These are phyloP conservation scores for Fusarium tupiense DNA, from an alignment of 2,329 filamentous ascomycete species.

Conservation along the genomic window DNA sequence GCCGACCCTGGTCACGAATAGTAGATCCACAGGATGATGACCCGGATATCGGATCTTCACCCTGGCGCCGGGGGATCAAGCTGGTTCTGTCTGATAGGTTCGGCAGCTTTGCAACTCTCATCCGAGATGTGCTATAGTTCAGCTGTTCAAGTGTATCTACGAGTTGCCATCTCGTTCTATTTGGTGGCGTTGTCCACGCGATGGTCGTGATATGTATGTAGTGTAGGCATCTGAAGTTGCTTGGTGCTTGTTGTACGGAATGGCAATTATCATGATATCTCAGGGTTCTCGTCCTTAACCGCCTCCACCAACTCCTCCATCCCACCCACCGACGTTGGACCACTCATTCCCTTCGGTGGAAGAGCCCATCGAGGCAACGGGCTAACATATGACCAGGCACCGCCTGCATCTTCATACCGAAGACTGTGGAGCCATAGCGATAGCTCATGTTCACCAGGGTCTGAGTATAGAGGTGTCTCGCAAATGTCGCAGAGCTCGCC, in stretches of 20 bases:
- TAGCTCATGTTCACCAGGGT: conserved; percentile 89
- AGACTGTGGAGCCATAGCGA: conserved; percentile 94
- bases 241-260: conserved; percentile 28
- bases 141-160: conserved; percentile 22
- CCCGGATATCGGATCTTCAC: conserved; percentile 10
- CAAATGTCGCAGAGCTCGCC: conserved; percentile 84
- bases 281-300: conserved; percentile 57
- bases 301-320: conserved; percentile 69
- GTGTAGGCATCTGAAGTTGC: conserved; percentile 11
- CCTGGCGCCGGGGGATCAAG: not conserved
- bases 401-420: conserved; percentile 84
- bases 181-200: conserved; percentile 23
- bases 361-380: conserved; percentile 87
- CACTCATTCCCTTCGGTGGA: conserved; percentile 76
- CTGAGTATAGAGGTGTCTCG: conserved; percentile 89
- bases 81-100: conserved; percentile 9
- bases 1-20: conserved; percentile 6
- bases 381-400: conserved; percentile 88
- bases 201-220: conserved; percentile 9
- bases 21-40: conserved; percentile 19
- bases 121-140: conserved; percentile 19
- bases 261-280: conserved; percentile 46
- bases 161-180: conserved; percentile 20
- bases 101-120: conserved; percentile 16
- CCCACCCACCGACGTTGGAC: conserved; percentile 73